Evolutionary conservation across 768 basidiomycete species (phyloP).

Genomic region (Boletus rubroflammeus): DNA sequence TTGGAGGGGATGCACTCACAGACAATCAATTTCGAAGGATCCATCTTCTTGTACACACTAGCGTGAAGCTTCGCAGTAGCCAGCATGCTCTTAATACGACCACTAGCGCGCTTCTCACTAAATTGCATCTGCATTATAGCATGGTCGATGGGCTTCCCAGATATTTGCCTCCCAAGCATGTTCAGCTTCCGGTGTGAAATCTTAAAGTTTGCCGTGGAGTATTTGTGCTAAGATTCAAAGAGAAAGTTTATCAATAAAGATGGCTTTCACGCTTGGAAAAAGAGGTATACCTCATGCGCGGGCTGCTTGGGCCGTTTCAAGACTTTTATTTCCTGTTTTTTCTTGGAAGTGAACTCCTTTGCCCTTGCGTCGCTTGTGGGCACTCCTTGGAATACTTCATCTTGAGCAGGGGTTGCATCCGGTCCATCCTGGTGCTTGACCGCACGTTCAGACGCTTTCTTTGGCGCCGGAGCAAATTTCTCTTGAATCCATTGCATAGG

Average conservation of each 20-base stretch:
- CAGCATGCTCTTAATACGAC: slow-evolving; percentile 84
- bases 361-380: slow-evolving; percentile 16
- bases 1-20: slow-evolving; percentile 47
- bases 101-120: slow-evolving; percentile 86
- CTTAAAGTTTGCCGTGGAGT: slow-evolving; percentile 89
- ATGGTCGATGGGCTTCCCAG: slow-evolving; percentile 88
- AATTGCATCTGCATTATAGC: slow-evolving; percentile 98
- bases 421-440: slow-evolving; percentile 35
- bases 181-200: slow-evolving; percentile 93
- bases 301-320: slow-evolving; percentile 21
- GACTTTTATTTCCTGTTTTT: slow-evolving; percentile 8
- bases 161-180: slow-evolving; percentile 80
- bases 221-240: slow-evolving; percentile 67
- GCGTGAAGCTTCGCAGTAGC: slow-evolving; percentile 86
- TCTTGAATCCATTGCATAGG: slow-evolving; percentile 65
- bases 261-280: not conserved
- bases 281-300: slow-evolving; percentile 27
- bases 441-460: slow-evolving; percentile 44
- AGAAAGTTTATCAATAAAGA: slow-evolving; percentile 6
- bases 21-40: slow-evolving; percentile 70
- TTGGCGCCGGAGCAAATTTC: slow-evolving; percentile 48
- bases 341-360: slow-evolving; percentile 15
- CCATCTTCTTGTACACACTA: slow-evolving; percentile 67
- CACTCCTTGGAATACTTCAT: slow-evolving; percentile 43
- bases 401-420: slow-evolving; percentile 22